These are phyloP conservation scores for Metschnikowia vanudenii DNA, from an alignment of 805 yeast genomes.

Conservation along the genomic window DNA sequence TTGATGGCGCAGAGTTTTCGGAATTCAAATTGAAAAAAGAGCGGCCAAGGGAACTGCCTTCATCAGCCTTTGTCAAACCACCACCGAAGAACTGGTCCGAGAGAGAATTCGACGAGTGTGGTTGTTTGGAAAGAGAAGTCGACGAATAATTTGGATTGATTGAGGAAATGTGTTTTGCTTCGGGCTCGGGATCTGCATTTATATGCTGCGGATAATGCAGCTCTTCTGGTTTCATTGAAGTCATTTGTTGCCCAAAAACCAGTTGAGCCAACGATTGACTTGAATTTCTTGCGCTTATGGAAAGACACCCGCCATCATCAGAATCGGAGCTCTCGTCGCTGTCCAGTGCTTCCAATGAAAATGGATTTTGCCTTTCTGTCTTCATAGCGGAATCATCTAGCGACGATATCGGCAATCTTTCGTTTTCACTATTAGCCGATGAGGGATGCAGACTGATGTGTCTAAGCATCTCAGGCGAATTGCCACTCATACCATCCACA, in stretches of 20 bases:
- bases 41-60: constrained; percentile 11
- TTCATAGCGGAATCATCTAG: constrained; percentile 19
- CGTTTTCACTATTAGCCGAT: constrained; percentile 4
- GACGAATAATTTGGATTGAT: constrained; percentile 38
- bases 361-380: constrained; percentile 10
- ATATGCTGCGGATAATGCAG: constrained; percentile 24
- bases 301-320: constrained; percentile 35
- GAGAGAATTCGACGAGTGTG: constrained; percentile 40
- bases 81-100: constrained; percentile 39
- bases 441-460: neutral
- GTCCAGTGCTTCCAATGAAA: constrained; percentile 13
- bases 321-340: constrained; percentile 24
- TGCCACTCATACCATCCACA: constrained; percentile 12
- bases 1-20: constrained; percentile 2
- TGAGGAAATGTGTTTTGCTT: constrained; percentile 24
- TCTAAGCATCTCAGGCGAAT: constrained; percentile 18
- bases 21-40: constrained; percentile 17
- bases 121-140: constrained; percentile 39
- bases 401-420: constrained; percentile 20
- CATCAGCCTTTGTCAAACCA: constrained; percentile 19
- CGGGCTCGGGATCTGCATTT: constrained; percentile 26
- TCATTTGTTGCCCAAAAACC: constrained; percentile 30
- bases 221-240: constrained; percentile 15
- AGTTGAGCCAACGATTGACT: constrained; percentile 45
- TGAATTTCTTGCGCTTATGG: constrained; percentile 38